Evolutionary conservation across 108 stramenopile species (phyloP).

Genomic region (Skeletonema menzelii): DNA sequence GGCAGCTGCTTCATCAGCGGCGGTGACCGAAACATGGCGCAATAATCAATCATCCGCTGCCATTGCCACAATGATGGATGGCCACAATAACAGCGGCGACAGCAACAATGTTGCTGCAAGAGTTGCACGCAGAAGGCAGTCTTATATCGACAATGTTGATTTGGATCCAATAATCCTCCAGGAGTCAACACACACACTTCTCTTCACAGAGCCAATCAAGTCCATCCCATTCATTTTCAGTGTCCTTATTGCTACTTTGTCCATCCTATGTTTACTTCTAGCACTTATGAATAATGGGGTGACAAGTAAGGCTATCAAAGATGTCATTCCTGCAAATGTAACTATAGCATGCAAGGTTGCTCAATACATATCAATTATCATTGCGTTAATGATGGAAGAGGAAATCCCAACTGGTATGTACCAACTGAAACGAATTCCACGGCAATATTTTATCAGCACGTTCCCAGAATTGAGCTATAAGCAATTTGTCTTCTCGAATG

Average conservation of each 20-base stretch:
- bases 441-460: background rate
- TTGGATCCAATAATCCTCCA: background rate
- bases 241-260: background rate
- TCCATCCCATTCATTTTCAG: constrained; percentile 13
- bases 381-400: constrained; percentile 37
- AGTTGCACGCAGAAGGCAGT: too few relatives aligned
- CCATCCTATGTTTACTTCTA: constrained; percentile 10
- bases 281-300: constrained; percentile 6
- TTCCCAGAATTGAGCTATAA: background rate
- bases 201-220: constrained; percentile 25
- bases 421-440: background rate
- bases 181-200: constrained; percentile 25
- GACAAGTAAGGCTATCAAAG: background rate
- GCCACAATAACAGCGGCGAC: background rate
- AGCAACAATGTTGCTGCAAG: background rate
- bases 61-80: too few relatives aligned
- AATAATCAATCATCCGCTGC: background rate
- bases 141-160: background rate
- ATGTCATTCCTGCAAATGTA: constrained; percentile 15
- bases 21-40: background rate
- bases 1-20: background rate
- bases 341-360: constrained; percentile 4
- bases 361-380: constrained; percentile 12
- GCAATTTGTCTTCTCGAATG: background rate
- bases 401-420: constrained; percentile 1